Conservation (phyloP, 257 asterid genomes). For the Nemophila menziesii region DNA sequence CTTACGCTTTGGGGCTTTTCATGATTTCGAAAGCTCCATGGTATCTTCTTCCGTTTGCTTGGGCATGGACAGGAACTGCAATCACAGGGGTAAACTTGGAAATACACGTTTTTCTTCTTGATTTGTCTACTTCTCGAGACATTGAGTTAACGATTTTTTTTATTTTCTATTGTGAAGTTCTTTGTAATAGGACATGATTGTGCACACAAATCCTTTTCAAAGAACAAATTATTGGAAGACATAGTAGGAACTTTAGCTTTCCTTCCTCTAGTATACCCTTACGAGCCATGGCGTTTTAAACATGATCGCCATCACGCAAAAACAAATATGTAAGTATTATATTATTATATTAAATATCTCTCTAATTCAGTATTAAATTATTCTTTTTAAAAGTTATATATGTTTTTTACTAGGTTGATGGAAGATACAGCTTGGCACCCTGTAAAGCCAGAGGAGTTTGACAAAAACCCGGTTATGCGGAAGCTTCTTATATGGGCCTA, state of each 20-base stretch:
- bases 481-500: constrained; percentile 69
- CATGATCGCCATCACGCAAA: constrained; percentile 95
- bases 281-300: constrained; percentile 96
- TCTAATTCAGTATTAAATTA: background rate
- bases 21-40: constrained; percentile 91
- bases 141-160: constrained; percentile 8
- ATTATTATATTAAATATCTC: background rate
- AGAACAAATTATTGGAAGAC: constrained; percentile 91
- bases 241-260: constrained; percentile 90
- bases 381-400: constrained; percentile 3
- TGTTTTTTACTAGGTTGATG: constrained; percentile 47
- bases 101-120: background rate
- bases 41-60: constrained; percentile 98
- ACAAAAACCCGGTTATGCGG: constrained; percentile 38
- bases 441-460: constrained; percentile 45
- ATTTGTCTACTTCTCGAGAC: background rate
- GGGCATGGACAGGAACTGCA: constrained; percentile 99
- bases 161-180: constrained; percentile 44
- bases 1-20: constrained; percentile 72
- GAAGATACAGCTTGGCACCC: constrained; percentile 99
- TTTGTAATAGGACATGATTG: constrained; percentile 98
- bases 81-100: constrained; percentile 60
- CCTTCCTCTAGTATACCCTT: constrained; percentile 86
- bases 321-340: constrained; percentile 71
- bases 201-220: constrained; percentile 93